phyloP scores from a whole-genome alignment of 2,329 filamentous ascomycete genomes.

The Fusarium neocosmosporiellum region DNA sequence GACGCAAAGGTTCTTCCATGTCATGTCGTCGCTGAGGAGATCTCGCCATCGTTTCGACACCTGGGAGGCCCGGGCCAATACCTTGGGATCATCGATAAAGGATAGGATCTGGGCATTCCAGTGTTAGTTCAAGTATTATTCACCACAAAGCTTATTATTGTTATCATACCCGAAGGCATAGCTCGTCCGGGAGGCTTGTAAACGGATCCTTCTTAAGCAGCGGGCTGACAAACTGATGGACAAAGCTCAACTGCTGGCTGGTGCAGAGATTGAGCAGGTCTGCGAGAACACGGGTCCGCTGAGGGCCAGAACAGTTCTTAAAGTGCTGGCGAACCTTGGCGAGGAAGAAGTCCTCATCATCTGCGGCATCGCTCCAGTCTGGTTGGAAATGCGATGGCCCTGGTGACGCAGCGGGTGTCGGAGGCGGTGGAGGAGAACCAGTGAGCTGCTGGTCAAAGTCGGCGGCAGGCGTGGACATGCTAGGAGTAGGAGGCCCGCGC shows the following conservation, averaged over 20 bases:
- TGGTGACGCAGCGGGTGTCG: constrained; percentile 73
- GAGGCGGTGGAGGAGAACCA: constrained; percentile 71
- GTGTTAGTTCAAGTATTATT: neutral
- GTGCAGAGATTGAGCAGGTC: constrained; percentile 95
- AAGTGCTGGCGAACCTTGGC: constrained; percentile 85
- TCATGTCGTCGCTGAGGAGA: constrained; percentile 94
- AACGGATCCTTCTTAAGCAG: constrained; percentile 97
- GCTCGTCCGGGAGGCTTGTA: constrained; percentile 88
- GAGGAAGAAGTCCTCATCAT: constrained; percentile 85
- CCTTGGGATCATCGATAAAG: constrained; percentile 96
- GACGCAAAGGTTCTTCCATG: constrained; percentile 96
- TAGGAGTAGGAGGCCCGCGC: constrained; percentile 72
- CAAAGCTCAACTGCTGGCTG: constrained; percentile 93
- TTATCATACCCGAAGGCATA: constrained; percentile 84
- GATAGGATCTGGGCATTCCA: constrained; percentile 78
- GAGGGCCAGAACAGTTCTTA: constrained; percentile 77
- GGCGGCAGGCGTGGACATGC: constrained; percentile 72
- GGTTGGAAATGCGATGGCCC: constrained; percentile 70
- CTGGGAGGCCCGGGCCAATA: constrained; percentile 90
- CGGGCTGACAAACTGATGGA: constrained; percentile 95
- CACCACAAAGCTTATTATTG: neutral
- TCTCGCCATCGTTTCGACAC: constrained; percentile 97
- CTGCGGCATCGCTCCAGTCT: constrained; percentile 81
- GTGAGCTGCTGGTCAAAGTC: constrained; percentile 72
- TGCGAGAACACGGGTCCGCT: constrained; percentile 83